Conservation (phyloP, 129 eudicot species). For the Kitagawia praeruptora region DNA sequence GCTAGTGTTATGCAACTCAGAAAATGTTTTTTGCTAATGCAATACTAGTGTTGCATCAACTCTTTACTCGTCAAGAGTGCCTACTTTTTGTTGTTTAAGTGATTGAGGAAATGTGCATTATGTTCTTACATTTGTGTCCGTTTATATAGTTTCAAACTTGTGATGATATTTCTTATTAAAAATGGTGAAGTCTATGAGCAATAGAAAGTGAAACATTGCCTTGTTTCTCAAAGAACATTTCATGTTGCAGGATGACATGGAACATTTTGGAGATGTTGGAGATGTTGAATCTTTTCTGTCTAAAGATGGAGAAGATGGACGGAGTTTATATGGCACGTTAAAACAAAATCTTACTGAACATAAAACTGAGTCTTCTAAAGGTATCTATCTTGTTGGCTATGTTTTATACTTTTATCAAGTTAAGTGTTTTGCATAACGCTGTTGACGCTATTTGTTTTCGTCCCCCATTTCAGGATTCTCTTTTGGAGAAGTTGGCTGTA, state of each 20-base stretch:
- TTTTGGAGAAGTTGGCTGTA: conserved; percentile 83
- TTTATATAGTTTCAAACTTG: background rate
- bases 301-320: conserved; percentile 87
- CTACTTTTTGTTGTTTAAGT: background rate
- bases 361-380: conserved; percentile 71
- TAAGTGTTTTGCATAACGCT: background rate
- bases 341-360: conserved; percentile 75
- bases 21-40: background rate
- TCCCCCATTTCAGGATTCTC: conserved; percentile 53
- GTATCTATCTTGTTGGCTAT: conserved; percentile 20
- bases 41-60: background rate
- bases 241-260: conserved; percentile 79
- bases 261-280: conserved; percentile 77
- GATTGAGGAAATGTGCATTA: background rate
- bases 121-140: background rate
- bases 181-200: background rate
- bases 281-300: conserved; percentile 91
- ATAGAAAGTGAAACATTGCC: conserved; percentile 2
- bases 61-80: background rate
- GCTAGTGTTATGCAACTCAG: background rate
- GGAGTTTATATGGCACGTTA: conserved; percentile 53
- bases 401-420: background rate
- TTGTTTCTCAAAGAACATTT: conserved; percentile 20
- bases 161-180: background rate
- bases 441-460: background rate